Conservation (phyloP, 345 rosid species). For the Arabidopsis arenosa region DNA sequence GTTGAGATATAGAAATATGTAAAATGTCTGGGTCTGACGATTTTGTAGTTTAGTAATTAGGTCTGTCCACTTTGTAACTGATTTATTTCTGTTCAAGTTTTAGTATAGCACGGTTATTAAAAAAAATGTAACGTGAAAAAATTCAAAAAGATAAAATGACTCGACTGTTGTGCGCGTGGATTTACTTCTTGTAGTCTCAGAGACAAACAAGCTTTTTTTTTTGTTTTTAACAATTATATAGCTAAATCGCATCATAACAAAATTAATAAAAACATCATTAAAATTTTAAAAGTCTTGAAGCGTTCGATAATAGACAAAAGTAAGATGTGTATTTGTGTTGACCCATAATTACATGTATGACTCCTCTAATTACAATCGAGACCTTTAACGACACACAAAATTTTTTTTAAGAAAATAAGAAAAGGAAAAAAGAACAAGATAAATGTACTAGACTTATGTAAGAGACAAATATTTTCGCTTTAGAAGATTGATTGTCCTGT, state of each 20-base stretch:
- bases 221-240: neutral
- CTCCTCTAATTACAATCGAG: neutral
- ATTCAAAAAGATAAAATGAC: neutral
- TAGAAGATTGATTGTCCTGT: neutral
- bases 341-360: slow-evolving; percentile 33
- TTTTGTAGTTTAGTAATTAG: neutral
- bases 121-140: neutral
- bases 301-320: slow-evolving; percentile 21
- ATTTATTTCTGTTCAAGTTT: neutral
- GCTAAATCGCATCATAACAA: neutral
- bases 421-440: neutral
- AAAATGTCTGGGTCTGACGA: neutral
- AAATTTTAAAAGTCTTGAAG: neutral
- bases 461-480: neutral
- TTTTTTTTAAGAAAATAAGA: neutral
- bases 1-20: neutral
- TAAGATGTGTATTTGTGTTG: slow-evolving; percentile 28
- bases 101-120: neutral
- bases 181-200: neutral
- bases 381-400: neutral
- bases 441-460: neutral
- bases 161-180: neutral
- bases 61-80: slow-evolving; percentile 7
- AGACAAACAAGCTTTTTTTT: neutral
- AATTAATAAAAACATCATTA: slow-evolving; percentile 1